Evolutionary conservation across 768 basidiomycete species (phyloP), one percentile per base, ranked within the genome.

Genomic region (Auriscalpium vulgare): DNA sequence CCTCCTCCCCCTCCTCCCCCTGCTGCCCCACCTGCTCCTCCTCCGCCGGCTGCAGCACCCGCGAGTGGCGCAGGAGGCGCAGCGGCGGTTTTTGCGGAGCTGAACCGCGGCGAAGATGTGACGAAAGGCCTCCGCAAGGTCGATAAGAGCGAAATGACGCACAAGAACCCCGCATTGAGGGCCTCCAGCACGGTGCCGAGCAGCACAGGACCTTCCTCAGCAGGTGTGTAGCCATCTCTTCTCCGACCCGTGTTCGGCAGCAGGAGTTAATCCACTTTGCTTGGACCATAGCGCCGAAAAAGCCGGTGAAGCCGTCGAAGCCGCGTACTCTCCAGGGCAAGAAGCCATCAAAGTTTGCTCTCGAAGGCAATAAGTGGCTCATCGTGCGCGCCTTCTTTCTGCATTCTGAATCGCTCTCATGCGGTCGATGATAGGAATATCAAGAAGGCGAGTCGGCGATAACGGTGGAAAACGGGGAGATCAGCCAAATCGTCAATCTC

Each of bases 71-170:
- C 69, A 3, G 82, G 81, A 2, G 85, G 87, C 11, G 78, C 79
- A 14, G 83, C 83, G 10, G 88, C 89, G 4, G 88, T 99, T 23
- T 95, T 99, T 55, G 91, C 93, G 1, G 82, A 92, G 54, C 73
- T 99, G 47, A 97, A 97, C 66, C 81, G 87, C 44, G 95, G 95
- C 1, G 89, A 85, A 59, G 85, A 87, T 4, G 86, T 99, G 37
- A 98, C 95, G 7, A 90, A 88, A 66, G 85, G 89, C 10, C 70
- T 99, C 63, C 85, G 88, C 62, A 97, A 97, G 69, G 97, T 99
- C 34, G 91, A 94, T 67, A 88, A 85, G 75, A 94, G 90, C 60
- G 88, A 97, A 69, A 95, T 95, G 94, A 97, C 94, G 3, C 97
- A 99, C 76, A 98, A 99, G 78, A 98, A 99, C 65, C 95, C 97